These are phyloP conservation scores for Colletotrichum shisoi DNA, from an alignment of 2,329 filamentous ascomycete genomes.

Conservation along the genomic window DNA sequence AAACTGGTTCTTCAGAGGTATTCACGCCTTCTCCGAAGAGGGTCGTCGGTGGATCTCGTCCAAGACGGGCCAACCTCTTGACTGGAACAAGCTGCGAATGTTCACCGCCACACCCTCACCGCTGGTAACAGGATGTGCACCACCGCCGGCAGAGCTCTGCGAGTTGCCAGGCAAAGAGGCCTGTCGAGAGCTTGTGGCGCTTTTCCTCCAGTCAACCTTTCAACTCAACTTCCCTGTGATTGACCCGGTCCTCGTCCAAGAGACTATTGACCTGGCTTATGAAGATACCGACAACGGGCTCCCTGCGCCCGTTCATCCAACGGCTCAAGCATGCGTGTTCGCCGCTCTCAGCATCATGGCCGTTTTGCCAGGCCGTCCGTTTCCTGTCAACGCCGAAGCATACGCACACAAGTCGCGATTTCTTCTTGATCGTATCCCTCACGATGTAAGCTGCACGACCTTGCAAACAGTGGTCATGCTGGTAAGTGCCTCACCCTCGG, in stretches of 20 bases:
- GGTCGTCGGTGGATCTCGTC: slow-evolving; percentile 22
- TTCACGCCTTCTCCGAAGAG: slow-evolving; percentile 18
- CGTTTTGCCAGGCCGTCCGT: neutral
- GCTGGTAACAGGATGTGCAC: neutral
- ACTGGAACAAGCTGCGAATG: slow-evolving; percentile 17
- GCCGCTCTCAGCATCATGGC: neutral
- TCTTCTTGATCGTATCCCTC: neutral
- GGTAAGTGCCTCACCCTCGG: neutral
- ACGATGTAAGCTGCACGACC: neutral
- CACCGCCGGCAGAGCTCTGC: neutral
- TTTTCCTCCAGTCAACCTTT: neutral
- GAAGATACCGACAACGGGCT: neutral
- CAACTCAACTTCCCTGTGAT: slow-evolving; percentile 3
- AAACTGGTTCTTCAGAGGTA: slow-evolving; percentile 31
- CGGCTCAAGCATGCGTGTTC: slow-evolving; percentile 2
- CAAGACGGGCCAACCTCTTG: slow-evolving; percentile 19
- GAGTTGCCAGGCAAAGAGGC: neutral
- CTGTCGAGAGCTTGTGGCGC: neutral
- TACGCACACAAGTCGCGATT: neutral
- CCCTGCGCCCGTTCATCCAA: neutral
- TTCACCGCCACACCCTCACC: neutral
- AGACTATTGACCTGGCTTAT: slow-evolving; percentile 8
- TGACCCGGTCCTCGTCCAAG: slow-evolving; percentile 1
- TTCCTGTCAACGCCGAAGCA: neutral
- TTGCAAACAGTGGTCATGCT: neutral